Evolutionary conservation across 768 basidiomycete species (phyloP).

Genomic region (Hemileccinum rubropunctum): DNA sequence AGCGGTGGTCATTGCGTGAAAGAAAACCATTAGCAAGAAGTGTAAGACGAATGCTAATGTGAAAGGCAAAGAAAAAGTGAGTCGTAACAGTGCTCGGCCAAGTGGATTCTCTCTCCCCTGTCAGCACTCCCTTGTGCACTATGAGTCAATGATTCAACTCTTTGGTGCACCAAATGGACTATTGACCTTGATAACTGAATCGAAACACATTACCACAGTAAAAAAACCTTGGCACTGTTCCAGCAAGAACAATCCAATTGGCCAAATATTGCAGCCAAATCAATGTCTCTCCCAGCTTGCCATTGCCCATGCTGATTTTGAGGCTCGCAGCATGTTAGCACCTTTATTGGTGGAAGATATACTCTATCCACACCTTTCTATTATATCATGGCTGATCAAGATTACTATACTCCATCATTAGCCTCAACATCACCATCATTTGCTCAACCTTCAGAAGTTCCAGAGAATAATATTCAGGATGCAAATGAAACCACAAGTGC

Average conservation of each 20-base stretch:
- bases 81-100: too few relatives aligned
- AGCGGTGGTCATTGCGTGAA: too few relatives aligned
- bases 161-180: conserved; percentile 37
- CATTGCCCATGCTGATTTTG: neutral
- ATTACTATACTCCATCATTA: too few relatives aligned
- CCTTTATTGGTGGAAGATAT: neutral
- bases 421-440: too few relatives aligned
- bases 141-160: conserved; percentile 17
- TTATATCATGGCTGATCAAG: neutral
- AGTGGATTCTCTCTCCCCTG: conserved; percentile 31
- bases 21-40: too few relatives aligned
- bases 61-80: too few relatives aligned
- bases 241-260: conserved; percentile 20
- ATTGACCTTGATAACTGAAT: conserved; percentile 37
- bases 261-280: conserved; percentile 14
- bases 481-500: neutral
- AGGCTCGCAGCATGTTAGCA: neutral
- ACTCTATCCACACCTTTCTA: neutral
- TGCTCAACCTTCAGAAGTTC: too few relatives aligned
- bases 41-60: too few relatives aligned
- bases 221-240: conserved; percentile 34
- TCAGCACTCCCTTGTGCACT: conserved; percentile 36
- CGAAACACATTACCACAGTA: conserved; percentile 35
- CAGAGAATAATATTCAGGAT: too few relatives aligned
- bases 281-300: neutral